A percentile compares a stretch with the other conserved stretches of the same genome.
phyloP scores from a whole-genome alignment of 1,284 basidiomycete species.

The Apiotrichum siamense region DNA sequence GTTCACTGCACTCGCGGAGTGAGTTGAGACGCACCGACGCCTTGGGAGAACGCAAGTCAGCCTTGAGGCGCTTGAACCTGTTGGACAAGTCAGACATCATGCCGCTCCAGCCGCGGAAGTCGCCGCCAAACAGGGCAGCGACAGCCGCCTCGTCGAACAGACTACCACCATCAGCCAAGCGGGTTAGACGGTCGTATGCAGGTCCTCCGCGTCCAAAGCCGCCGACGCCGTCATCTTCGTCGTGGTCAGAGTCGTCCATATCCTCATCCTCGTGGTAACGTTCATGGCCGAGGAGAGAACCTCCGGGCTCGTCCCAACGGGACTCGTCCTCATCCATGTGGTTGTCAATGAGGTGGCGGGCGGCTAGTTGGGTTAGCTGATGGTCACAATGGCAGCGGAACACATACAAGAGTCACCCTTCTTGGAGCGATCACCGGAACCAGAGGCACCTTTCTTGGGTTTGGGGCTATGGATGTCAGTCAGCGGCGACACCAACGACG shows the following conservation, averaged over 20 bases:
- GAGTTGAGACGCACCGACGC: conserved; percentile 77
- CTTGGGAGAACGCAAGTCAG: conserved; percentile 77
- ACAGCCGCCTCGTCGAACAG: conserved; percentile 64
- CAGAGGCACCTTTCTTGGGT: conserved; percentile 23
- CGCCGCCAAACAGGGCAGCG: conserved; percentile 57
- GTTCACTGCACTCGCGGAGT: conserved; percentile 88
- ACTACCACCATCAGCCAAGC: conserved; percentile 49
- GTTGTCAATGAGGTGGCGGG: conserved; percentile 57
- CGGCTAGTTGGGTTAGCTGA: conserved; percentile 21
- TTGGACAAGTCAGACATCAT: conserved; percentile 80
- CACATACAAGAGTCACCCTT: conserved; percentile 33
- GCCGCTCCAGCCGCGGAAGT: conserved; percentile 60
- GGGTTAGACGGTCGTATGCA: conserved; percentile 37
- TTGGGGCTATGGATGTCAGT: conserved; percentile 20
- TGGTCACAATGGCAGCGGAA: neutral
- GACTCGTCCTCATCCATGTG: conserved; percentile 57
- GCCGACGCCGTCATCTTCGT: conserved; percentile 51
- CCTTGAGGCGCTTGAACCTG: conserved; percentile 81
- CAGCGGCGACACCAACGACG: neutral
- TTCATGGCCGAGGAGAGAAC: conserved; percentile 23
- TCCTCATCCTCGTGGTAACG: conserved; percentile 63
- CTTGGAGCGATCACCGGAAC: conserved; percentile 26
- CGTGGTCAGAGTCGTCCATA: conserved; percentile 61
- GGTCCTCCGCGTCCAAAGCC: conserved; percentile 12
- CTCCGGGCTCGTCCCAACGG: conserved; percentile 32